Base-by-base conservation (phyloP, 1,284 basidiomycete species). In the Amylostereum chailletii region DNA sequence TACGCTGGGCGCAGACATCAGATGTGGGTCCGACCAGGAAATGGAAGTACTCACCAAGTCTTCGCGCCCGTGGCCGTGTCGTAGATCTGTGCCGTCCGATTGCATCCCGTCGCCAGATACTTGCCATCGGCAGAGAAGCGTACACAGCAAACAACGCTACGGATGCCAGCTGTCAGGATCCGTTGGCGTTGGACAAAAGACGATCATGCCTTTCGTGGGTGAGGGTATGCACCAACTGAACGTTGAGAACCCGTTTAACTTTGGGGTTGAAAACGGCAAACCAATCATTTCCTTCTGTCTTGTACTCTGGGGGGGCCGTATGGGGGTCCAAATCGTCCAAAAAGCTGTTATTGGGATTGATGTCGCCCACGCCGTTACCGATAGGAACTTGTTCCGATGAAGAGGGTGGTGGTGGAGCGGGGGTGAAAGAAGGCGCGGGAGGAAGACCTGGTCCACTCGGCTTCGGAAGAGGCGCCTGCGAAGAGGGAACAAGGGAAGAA, bases 251-350 rank as follows among this genome's bases (percentile, higher is more conserved):
- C 45, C 85, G 75, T 69, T 92, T 90, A 37, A 80, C 81, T 59
- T 88, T 86, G 10, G 90, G 86, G 64, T 93, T 96, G 74, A 93
- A 97, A 47, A 96, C 80, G 19, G 91, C 93, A 60, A 94, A 89
- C 95, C 95, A 99, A 66, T 98, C 96, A 36, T 74, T 71, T 0
- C 93, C 94, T 64, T 94, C 89, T 66, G 89, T 90, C 65, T 80
- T 81, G 48, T 73, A 57, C 51, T 82, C 77, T 1, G 76, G 63
- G 0, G 77, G 73, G 3, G 76, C 68, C 38, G 63, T 66, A 51
- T 67, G 64, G 30, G 68, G 71, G 53, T 79, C 76, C 46, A 77
- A 59, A 47, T 74, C 72, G 46, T 74, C 75, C 36, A 68, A 67
- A 58, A 75, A 72, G 2, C 59, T 59, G 11, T 51, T 55, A 41